phyloP scores from a whole-genome alignment of 2,329 filamentous ascomycete genomes.

The Talaromyces pinophilus region DNA sequence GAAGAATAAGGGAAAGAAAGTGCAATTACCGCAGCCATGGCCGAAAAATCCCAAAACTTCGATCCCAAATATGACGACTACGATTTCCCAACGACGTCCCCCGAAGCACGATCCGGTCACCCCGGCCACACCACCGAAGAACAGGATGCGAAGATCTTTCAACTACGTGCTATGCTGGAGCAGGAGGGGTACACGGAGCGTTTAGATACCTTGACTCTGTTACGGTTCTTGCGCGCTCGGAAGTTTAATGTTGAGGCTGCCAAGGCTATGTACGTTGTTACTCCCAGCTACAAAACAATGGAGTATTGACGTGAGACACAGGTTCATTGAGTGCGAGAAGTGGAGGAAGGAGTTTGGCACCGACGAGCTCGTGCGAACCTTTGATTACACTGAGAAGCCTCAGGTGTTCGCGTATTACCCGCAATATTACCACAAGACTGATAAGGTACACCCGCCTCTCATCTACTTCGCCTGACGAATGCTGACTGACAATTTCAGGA shows the following conservation, averaged over 20 bases:
- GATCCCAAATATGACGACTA: conserved; percentile 96
- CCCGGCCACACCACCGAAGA: conserved; percentile 81
- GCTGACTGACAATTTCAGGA: conserved; percentile 60
- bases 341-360: conserved; percentile 88
- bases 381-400: conserved; percentile 83
- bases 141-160: conserved; percentile 85
- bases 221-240: conserved; percentile 88
- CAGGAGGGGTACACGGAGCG: conserved; percentile 76
- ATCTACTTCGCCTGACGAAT: neutral
- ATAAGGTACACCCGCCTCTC: conserved; percentile 47
- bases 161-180: conserved; percentile 85
- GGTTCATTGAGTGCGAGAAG: conserved; percentile 87
- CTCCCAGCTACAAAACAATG: neutral
- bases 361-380: conserved; percentile 75
- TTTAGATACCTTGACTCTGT: conserved; percentile 88
- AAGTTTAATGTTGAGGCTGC: conserved; percentile 86
- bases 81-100: conserved; percentile 81
- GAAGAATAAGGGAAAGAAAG: neutral
- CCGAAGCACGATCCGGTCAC: conserved; percentile 71
- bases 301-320: conserved; percentile 40
- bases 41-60: conserved; percentile 40
- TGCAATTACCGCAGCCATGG: conserved; percentile 13
- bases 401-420: conserved; percentile 89
- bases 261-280: conserved; percentile 76
- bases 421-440: conserved; percentile 93